Percentiles rank a stretch among this genome's conserved stretches.
These are phyloP conservation scores for Coemansia sp. DNA, from an alignment of 192 early-diverging fungal genomes.

Conservation along the genomic window DNA sequence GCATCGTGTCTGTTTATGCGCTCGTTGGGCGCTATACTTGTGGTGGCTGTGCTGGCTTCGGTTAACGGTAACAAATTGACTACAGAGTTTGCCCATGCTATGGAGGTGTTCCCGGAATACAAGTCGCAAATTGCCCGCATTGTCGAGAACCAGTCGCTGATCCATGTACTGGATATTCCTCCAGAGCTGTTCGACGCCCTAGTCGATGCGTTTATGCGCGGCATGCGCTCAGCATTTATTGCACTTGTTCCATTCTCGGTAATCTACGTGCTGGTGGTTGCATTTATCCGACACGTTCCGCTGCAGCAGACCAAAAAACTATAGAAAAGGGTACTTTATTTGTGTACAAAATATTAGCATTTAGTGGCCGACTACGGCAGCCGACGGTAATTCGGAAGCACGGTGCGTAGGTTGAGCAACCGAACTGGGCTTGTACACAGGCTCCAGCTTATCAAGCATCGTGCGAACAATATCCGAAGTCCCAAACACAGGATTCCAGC, in stretches of 20 bases:
- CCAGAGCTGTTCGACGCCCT: constrained; percentile 25
- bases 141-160: constrained; percentile 32
- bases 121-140: constrained; percentile 22
- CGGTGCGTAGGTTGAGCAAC: neutral
- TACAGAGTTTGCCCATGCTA: constrained; percentile 19
- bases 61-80: constrained; percentile 59
- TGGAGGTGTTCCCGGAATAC: constrained; percentile 8
- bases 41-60: constrained; percentile 58
- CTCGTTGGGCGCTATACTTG: constrained; percentile 59
- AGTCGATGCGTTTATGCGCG: constrained; percentile 38
- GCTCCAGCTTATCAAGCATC: constrained; percentile 61
- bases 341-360: neutral
- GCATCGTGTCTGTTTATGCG: constrained; percentile 65
- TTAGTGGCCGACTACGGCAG: neutral
- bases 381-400: neutral
- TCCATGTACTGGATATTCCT: constrained; percentile 36
- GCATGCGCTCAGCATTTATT: constrained; percentile 39
- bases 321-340: neutral
- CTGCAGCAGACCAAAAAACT: constrained; percentile 24
- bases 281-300: constrained; percentile 23
- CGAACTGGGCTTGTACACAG: constrained; percentile 29
- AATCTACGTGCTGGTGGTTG: constrained; percentile 16
- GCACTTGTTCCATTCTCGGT: constrained; percentile 45
- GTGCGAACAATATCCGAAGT: constrained; percentile 60
- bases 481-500: constrained; percentile 63